Base-by-base conservation (phyloP, 106 monocot genomes). In the Dendrobium chrysotoxum region DNA sequence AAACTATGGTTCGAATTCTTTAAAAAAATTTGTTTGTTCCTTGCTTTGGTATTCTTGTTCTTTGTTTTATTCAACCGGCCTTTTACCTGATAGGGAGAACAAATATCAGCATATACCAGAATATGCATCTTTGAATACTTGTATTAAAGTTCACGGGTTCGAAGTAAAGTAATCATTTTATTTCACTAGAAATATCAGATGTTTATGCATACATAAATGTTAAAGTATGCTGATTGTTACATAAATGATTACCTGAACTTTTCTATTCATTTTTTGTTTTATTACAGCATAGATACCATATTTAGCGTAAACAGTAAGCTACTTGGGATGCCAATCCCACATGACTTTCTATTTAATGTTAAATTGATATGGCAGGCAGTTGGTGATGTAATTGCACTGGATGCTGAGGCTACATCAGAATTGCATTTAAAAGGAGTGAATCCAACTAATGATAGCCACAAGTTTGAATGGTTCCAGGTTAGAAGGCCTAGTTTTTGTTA, bases 341-440 rank as follows among this genome's bases (percentile, higher is more conserved):
- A 16, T 16, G 2, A 10, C 40, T 73, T 77, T 77, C 11, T 53
- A 25, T 53, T 26, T 66, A 47, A 18, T 77, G 45, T 44, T 44
- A 73, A 76, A 53, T 44, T 72, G 80, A 17, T 67, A 17, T 75
- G 38, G 38, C 16, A 97, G 96, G 79, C 76, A 44, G 79, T 73
- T 82, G 94, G 92, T 10, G 90, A 92, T 25, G 77, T 79, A 5
- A 89, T 97, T 85, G 85, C 80, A 28, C 86, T 94, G 96, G 90
- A 94, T 88, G 94, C 94, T 79, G 94, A 97, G 76, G 94, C 96
- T 18, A 92, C 89, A 46, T 84, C 96, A 78, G 76, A 89, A 74
- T 81, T 97, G 82, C 94, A 76, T 54, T 87, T 68, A 61, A 90
- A 77, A 42, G 89, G 85, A 53, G 88, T 94, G 75, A 74, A 80